These are phyloP conservation scores for Talaromyces adpressus DNA, from an alignment of 495 filamentous ascomycete species.

Conservation along the genomic window DNA sequence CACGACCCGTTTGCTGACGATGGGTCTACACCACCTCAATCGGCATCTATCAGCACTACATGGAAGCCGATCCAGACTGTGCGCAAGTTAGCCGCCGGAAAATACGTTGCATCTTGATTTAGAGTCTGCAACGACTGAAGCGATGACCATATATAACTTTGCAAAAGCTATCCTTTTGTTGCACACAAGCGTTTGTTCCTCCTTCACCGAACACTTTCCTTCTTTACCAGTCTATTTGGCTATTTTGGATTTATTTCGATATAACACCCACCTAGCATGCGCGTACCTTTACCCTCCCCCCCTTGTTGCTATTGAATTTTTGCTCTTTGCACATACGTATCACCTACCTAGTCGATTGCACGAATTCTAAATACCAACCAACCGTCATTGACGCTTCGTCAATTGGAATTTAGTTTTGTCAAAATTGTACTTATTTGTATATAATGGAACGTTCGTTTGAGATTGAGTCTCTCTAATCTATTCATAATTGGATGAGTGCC, in stretches of 20 bases:
- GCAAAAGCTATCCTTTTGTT: not conserved
- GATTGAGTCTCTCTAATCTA: not conserved
- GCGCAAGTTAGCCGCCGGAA: slow-evolving; percentile 72
- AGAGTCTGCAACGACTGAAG: not conserved
- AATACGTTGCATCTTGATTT: slow-evolving; percentile 47
- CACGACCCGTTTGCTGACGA: slow-evolving; percentile 66
- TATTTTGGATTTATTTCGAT: not conserved
- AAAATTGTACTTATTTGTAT: not conserved
- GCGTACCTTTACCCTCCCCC: not conserved
- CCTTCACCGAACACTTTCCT: not conserved
- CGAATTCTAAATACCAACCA: not conserved
- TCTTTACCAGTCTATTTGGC: not conserved
- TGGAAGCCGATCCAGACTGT: slow-evolving; percentile 71
- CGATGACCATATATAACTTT: not conserved
- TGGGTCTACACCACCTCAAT: slow-evolving; percentile 24
- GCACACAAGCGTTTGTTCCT: not conserved
- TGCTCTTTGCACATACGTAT: not conserved
- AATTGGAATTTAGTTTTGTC: not conserved
- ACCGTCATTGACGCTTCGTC: not conserved
- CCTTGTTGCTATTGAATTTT: not conserved
- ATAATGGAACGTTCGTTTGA: not conserved
- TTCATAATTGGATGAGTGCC: not conserved
- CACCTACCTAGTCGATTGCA: not conserved
- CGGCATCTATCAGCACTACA: slow-evolving; percentile 26
- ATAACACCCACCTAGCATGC: not conserved